phyloP scores from a whole-genome alignment of 2,329 filamentous ascomycete species.

The Alternaria rosae region DNA sequence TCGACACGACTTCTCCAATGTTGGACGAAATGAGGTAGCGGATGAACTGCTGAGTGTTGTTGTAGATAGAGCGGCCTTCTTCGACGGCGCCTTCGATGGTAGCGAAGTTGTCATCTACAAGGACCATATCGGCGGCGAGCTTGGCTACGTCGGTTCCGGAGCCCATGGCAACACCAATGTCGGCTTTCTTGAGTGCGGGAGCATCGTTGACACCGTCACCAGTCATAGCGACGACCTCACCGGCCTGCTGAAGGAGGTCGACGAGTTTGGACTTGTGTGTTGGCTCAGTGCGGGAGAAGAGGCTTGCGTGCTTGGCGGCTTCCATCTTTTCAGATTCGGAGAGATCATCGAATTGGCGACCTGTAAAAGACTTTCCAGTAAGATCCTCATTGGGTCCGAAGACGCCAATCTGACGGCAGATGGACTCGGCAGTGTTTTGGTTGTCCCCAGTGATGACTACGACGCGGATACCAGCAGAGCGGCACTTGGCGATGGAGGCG shows the following conservation, averaged over 20 bases:
- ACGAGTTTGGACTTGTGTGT: slow-evolving; percentile 97
- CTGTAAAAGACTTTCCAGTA: slow-evolving; percentile 91
- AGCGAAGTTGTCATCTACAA: slow-evolving; percentile 98
- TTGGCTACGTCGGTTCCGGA: slow-evolving; percentile 97
- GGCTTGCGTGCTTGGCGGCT: slow-evolving; percentile 82
- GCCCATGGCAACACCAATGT: slow-evolving; percentile 99
- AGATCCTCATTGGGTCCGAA: slow-evolving; percentile 85
- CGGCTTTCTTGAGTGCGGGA: slow-evolving; percentile 95
- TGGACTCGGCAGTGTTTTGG: slow-evolving; percentile 95
- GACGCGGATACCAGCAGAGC: slow-evolving; percentile 91
- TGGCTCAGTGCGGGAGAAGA: slow-evolving; percentile 97
- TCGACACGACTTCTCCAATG: slow-evolving; percentile 98
- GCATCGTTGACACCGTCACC: slow-evolving; percentile 99
- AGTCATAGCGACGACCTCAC: slow-evolving; percentile 98
- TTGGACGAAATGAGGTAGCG: slow-evolving; percentile 99
- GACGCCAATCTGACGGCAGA: slow-evolving; percentile 95
- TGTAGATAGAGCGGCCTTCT: slow-evolving; percentile 97
- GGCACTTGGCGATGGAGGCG: slow-evolving; percentile 85
- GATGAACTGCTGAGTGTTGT: slow-evolving; percentile 99
- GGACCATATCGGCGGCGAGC: slow-evolving; percentile 96
- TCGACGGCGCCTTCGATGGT: slow-evolving; percentile 96
- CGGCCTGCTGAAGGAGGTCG: slow-evolving; percentile 89
- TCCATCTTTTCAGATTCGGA: slow-evolving; percentile 79
- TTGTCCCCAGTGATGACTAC: slow-evolving; percentile 99
- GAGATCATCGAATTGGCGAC: slow-evolving; percentile 90